Conservation (phyloP, 2,329 filamentous ascomycete genomes). For the Escovopsis sp. region DNA sequence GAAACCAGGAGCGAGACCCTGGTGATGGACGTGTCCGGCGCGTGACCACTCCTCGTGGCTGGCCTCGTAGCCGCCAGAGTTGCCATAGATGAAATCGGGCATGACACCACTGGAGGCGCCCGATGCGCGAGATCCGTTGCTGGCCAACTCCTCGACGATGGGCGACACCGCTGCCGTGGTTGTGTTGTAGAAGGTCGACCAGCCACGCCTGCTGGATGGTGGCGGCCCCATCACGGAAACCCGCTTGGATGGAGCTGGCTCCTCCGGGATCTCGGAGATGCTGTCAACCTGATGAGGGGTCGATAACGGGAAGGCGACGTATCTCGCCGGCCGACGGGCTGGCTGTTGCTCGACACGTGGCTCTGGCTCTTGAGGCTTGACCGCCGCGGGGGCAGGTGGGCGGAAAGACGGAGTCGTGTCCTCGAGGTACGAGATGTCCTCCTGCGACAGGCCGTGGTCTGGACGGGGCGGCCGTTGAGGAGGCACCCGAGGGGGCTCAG, state of each 20-base stretch:
- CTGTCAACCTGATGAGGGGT: too few relatives aligned
- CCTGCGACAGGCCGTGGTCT: slow-evolving; percentile 41
- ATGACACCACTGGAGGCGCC: slow-evolving; percentile 60
- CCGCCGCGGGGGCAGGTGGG: slow-evolving; percentile 29
- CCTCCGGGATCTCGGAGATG: background rate
- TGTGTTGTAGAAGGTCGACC: slow-evolving; percentile 46
- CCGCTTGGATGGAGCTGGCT: slow-evolving; percentile 21
- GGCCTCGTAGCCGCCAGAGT: slow-evolving; percentile 30
- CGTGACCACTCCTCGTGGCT: slow-evolving; percentile 34
- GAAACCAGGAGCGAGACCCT: background rate
- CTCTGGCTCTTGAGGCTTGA: slow-evolving; percentile 26
- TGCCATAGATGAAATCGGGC: slow-evolving; percentile 35
- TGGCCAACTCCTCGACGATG: slow-evolving; percentile 56
- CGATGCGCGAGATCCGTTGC: slow-evolving; percentile 43
- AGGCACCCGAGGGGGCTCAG: slow-evolving; percentile 30
- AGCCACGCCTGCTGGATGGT: slow-evolving; percentile 42
- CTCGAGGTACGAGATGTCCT: slow-evolving; percentile 40
- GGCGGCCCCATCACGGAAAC: slow-evolving; percentile 44
- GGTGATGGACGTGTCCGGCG: slow-evolving; percentile 18
- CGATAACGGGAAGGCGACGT: too few relatives aligned
- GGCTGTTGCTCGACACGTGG: background rate
- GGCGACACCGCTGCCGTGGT: slow-evolving; percentile 54
- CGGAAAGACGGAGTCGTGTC: slow-evolving; percentile 38
- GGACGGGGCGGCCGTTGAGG: slow-evolving; percentile 45
- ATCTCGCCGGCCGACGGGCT: too few relatives aligned